Evolutionary conservation across 306 rosid genomes (phyloP), one percentile per base, ranked within the genome.

Genomic region (Dryas alaskensis): DNA sequence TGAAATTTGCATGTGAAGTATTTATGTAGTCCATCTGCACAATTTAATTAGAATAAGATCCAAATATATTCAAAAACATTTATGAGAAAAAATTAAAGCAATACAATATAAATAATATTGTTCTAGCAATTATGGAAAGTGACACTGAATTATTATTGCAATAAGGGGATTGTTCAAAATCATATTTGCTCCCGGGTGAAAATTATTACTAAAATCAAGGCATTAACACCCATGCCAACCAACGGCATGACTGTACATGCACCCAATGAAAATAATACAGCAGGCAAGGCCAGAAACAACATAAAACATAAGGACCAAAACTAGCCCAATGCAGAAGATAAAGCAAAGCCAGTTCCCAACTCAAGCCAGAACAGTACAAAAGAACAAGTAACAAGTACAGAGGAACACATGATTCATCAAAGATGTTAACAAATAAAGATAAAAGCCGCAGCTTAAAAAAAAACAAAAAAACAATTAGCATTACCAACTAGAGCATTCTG

Each of bases 1-100:
- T 64, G 88, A 94, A 92, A 86, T 94, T 94, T 74, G 90, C 93
- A 75, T 94, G 99, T 65, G 99, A 94, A 74, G 99, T 94, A 79
- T 94, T 94, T 78, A 94, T 88, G 87, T 92, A 94, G 85, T 90
- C 96, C 99, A 94, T 92, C 99, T 94, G 87, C 87, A 86, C 67
- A 80, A 73, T 73, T 70, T 65, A 79, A 17, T 67, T 65, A n/a
- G 47, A 4, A 45, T 31, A 65, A 76, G 59, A 57, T 57, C 51
- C 51, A 71, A 39, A 53, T 46, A 48, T 67, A n/a, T 31, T 16
- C 1, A 3, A 7, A 76, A 60, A 55, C 10, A 27, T 10, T 39
- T 13, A 68, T 45, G n/a, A 46, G 55, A 16, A 49, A 1, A 39
- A 11, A 67, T 62, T 42, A 48, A 67, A 31, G 16, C 63, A 51